phyloP scores from a whole-genome alignment of 805 yeast genomes.

The Yamadazyma kitorensis region DNA sequence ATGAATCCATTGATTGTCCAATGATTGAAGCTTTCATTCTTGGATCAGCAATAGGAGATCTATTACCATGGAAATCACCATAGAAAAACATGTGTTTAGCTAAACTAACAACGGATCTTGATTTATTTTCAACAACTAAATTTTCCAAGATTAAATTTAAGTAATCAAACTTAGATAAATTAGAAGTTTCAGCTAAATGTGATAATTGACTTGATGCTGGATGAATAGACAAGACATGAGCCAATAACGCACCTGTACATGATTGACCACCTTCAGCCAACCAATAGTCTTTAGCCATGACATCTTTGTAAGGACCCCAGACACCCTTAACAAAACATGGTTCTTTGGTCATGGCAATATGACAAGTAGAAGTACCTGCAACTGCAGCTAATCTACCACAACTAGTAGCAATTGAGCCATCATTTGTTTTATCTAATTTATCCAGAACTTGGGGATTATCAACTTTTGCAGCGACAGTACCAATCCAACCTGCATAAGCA shows the following conservation, averaged over 20 bases:
- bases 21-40: constrained; percentile 87
- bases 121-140: constrained; percentile 52
- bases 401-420: constrained; percentile 52
- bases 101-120: constrained; percentile 72
- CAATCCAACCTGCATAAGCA: constrained; percentile 98
- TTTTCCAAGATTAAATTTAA: constrained; percentile 73
- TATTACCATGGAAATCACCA: constrained; percentile 95
- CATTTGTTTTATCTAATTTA: constrained; percentile 39
- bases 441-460: constrained; percentile 55
- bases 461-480: constrained; percentile 91
- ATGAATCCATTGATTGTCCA: constrained; percentile 89
- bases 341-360: constrained; percentile 78
- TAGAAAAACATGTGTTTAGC: constrained; percentile 87
- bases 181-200: constrained; percentile 63
- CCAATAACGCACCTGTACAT: constrained; percentile 91
- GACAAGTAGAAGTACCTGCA: constrained; percentile 98
- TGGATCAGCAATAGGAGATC: constrained; percentile 97
- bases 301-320: constrained; percentile 98
- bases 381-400: constrained; percentile 93
- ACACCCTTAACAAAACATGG: constrained; percentile 93
- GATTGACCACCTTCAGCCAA: constrained; percentile 99
- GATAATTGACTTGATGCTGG: constrained; percentile 80
- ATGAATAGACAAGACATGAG: constrained; percentile 83
- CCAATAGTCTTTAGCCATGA: constrained; percentile 87
- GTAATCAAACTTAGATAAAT: constrained; percentile 75